phyloP scores from a whole-genome alignment of 352 stramenopile species.

The Aphanomyces astaci region DNA sequence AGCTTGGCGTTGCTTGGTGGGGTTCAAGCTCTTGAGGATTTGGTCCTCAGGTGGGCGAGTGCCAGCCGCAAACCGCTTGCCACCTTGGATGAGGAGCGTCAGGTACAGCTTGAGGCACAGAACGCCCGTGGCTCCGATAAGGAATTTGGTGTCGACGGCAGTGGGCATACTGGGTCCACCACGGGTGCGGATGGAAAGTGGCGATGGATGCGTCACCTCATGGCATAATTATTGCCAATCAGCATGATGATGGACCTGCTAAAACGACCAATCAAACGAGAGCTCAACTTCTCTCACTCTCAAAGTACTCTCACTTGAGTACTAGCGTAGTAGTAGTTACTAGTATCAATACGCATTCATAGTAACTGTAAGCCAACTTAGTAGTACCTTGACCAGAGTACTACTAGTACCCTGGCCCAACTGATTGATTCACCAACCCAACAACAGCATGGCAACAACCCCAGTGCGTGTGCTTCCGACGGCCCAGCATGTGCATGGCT shows the following conservation, averaged over 20 bases:
- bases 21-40: conserved; percentile 29
- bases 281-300: background rate
- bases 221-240: too few species aligned
- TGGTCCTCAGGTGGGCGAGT: conserved; percentile 36
- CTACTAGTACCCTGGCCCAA: too few species aligned
- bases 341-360: too few species aligned
- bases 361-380: too few species aligned
- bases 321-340: too few species aligned
- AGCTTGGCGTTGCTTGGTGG: conserved; percentile 32
- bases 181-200: background rate
- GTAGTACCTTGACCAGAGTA: too few species aligned
- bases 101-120: conserved; percentile 41
- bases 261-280: background rate
- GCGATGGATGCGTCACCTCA: too few species aligned
- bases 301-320: too few species aligned
- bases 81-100: conserved; percentile 31
- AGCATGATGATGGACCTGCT: too few species aligned
- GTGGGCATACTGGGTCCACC: background rate
- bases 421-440: too few species aligned
- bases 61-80: conserved; percentile 33
- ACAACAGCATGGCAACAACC: too few species aligned
- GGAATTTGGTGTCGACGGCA: conserved; percentile 29
- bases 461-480: background rate
- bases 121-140: conserved; percentile 34
- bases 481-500: background rate